phyloP scores from a whole-genome alignment of 306 rosid genomes.

The Potentilla sterilis region DNA sequence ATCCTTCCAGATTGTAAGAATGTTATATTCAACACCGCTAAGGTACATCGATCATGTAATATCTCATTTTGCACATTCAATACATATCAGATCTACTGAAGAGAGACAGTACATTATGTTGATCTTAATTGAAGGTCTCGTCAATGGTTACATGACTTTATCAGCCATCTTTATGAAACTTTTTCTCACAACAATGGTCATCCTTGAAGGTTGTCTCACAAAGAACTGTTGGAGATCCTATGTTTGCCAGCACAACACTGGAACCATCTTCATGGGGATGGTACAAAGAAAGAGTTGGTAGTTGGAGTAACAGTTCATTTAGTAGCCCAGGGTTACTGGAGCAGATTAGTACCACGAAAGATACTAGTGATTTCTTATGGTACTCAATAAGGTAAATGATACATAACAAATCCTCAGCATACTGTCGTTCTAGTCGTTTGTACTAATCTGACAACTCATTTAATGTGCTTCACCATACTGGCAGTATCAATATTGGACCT shows the following conservation, averaged over 20 bases:
- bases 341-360: constrained; percentile 15
- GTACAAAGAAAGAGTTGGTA: constrained; percentile 14
- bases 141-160: too few relatives aligned
- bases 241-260: background rate
- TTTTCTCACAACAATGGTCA: background rate
- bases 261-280: constrained; percentile 16
- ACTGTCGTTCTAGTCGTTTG: background rate
- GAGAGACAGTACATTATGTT: background rate
- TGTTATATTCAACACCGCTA: constrained; percentile 23
- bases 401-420: background rate
- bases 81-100: background rate
- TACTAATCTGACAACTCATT: background rate
- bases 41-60: background rate
- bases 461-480: constrained; percentile 9
- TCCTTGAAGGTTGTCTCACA: constrained; percentile 19
- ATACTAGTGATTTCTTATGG: constrained; percentile 17
- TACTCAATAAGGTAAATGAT: constrained; percentile 9
- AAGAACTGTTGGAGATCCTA: constrained; percentile 1
- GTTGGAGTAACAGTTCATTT: constrained; percentile 8
- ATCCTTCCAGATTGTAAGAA: constrained; percentile 32
- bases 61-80: background rate
- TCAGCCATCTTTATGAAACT: background rate
- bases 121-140: background rate
- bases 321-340: constrained; percentile 14
- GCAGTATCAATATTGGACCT: background rate